phyloP scores from a whole-genome alignment of 129 eudicot genomes.

The Glebionis coronaria region DNA sequence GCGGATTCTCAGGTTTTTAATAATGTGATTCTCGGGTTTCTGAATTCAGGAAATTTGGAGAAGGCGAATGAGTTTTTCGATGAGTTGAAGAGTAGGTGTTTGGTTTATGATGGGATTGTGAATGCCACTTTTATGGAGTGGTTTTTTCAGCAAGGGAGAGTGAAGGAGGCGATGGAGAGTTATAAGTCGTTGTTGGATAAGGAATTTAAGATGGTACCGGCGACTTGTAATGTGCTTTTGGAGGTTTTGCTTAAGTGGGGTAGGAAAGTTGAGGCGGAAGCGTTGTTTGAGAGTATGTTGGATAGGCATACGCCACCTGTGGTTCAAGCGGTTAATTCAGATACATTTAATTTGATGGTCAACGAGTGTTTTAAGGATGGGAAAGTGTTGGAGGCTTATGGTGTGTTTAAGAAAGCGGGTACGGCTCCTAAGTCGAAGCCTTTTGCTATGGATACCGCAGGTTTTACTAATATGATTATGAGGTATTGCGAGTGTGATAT shows the following conservation, averaged over 20 bases:
- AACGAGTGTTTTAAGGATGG: conserved; percentile 77
- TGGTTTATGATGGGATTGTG: conserved; percentile 84
- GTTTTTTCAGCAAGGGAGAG: conserved; percentile 61
- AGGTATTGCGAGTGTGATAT: conserved; percentile 62
- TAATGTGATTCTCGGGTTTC: conserved; percentile 68
- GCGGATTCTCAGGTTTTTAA: conserved; percentile 77
- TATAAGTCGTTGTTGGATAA: conserved; percentile 54
- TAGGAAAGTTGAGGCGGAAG: conserved; percentile 71
- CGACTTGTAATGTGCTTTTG: conserved; percentile 72
- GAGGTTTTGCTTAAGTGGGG: conserved; percentile 73
- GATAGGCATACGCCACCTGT: conserved; percentile 92
- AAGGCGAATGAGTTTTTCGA: conserved; percentile 77
- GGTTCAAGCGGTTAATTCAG: conserved; percentile 85
- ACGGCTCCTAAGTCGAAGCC: conserved; percentile 76
- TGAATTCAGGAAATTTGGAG: conserved; percentile 53
- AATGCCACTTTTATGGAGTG: conserved; percentile 90
- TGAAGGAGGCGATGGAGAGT: conserved; percentile 78
- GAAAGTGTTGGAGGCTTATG: conserved; percentile 50
- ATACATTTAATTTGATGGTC: conserved; percentile 80
- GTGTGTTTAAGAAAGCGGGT: conserved; percentile 71
- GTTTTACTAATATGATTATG: conserved; percentile 60
- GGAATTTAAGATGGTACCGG: conserved; percentile 81
- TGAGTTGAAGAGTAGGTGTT: conserved; percentile 71
- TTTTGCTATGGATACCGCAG: conserved; percentile 82
- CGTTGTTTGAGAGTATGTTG: conserved; percentile 75